phyloP scores from a whole-genome alignment of 306 rosid genomes.

The Cucurbita moschata region DNA sequence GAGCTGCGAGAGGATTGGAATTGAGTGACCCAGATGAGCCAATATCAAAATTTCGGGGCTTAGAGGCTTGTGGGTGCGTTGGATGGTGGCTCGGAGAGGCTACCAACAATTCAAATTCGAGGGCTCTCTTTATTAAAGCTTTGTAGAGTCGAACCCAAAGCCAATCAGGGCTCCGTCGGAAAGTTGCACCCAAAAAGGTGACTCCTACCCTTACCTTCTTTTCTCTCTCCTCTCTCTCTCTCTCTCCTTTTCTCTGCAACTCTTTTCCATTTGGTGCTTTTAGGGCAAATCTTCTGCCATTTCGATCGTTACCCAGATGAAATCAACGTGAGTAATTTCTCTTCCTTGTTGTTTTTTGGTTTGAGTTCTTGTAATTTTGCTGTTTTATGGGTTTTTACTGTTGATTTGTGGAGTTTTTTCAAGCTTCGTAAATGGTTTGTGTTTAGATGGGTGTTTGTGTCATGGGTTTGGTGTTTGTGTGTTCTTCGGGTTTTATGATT shows the following conservation, averaged over 20 bases:
- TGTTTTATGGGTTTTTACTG: not conserved
- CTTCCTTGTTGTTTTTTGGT: not conserved
- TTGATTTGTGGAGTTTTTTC: not conserved
- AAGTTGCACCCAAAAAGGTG: slow-evolving; percentile 54
- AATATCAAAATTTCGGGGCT: not conserved
- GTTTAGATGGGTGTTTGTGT: not conserved
- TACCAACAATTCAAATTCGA: slow-evolving; percentile 1
- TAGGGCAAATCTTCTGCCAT: slow-evolving; percentile 22
- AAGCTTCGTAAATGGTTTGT: not conserved
- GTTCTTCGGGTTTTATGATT: not conserved
- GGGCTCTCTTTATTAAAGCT: not conserved
- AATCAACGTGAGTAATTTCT: not conserved
- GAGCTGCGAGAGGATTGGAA: not conserved
- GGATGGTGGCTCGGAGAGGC: not conserved
- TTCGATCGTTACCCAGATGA: not conserved
- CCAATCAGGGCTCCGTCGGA: slow-evolving; percentile 61
- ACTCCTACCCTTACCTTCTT: not conserved
- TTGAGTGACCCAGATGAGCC: not conserved
- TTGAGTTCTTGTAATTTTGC: not conserved
- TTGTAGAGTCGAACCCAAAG: slow-evolving; percentile 6
- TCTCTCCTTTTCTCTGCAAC: slow-evolving; percentile 11
- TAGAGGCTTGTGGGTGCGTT: not conserved
- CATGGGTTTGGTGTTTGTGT: not conserved
- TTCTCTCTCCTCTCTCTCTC: not conserved
- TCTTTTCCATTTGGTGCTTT: slow-evolving; percentile 24